A percentile compares a stretch with the other conserved stretches of the same genome.
Conservation (phyloP, 139 green algal genomes). For the Tetradesmus lagerheimii region DNA sequence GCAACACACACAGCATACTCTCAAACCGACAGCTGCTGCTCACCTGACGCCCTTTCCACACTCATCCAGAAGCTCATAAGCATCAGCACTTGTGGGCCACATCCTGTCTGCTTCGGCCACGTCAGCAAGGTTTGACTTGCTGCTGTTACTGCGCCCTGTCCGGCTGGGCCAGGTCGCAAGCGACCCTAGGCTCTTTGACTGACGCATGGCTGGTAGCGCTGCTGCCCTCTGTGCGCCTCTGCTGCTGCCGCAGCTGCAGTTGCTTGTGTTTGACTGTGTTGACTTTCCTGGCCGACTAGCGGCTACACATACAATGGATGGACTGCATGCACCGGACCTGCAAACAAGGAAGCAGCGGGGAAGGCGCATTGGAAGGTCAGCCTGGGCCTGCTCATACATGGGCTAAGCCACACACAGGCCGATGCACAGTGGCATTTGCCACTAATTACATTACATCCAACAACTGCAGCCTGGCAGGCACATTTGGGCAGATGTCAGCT, state of each 20-base stretch:
- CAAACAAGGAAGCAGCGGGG: neutral
- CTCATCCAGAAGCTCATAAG: constrained; percentile 63
- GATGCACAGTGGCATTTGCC: neutral
- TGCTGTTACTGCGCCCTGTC: neutral
- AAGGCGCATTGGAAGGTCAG: neutral
- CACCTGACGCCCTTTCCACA: constrained; percentile 88
- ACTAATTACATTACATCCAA: neutral
- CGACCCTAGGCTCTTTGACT: constrained; percentile 21
- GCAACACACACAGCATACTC: neutral
- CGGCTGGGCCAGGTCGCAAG: neutral
- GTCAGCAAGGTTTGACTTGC: neutral
- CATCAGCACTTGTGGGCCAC: constrained; percentile 40
- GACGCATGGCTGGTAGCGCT: constrained; percentile 18
- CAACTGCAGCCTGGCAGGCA: neutral
- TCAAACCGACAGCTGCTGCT: too few relatives aligned
- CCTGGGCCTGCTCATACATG: neutral
- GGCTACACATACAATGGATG: neutral
- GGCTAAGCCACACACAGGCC: neutral
- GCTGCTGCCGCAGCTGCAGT: neutral
- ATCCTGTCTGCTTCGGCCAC: neutral
- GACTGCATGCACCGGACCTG: neutral
- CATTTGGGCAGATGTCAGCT: neutral
- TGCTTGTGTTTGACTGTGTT: neutral
- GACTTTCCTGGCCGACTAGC: neutral
- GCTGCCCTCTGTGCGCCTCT: neutral